Base-by-base conservation (phyloP, 495 filamentous ascomycete species). In the Penicillium flavigenum region DNA sequence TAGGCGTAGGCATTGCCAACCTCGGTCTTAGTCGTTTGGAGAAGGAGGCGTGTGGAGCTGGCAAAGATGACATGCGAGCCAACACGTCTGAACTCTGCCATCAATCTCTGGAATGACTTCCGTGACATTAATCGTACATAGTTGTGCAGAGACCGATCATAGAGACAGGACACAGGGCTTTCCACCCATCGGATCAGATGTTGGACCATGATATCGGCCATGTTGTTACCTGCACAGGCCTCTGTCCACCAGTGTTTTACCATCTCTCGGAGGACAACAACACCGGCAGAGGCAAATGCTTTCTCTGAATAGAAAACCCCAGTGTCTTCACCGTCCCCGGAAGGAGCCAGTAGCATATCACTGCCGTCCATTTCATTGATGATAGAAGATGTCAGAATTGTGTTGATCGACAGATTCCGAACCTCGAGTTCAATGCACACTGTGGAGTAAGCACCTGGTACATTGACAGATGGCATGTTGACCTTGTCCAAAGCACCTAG, bases 241-340 rank as follows among this genome's bases (percentile, higher is more conserved):
- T 98, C 92, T 0, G 86, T 83, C 92, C 93, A 97, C 95, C 95
- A 99, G 3, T 89, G 84, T 69, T 96, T 97, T 59, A 99, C 94
- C 94, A 99, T 98, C 70, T 97, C 94, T 5, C 94, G 86, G 4
- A 99, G 77, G 14, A 98, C 94, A 20, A 85, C 80, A 6, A 96
- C 86, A 36, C 92, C 90, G 10, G 93, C 92, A 52, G 91, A 91
- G 19, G 94, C 88, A 72, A 98, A 98, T 0, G 93, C 89, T 56
- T 90, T 93, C 55, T 98, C 93, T 4, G 93, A 87, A 62, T 89
- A 90, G 4, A 97, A 81, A 24, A 88, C 78, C 47, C 90, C 88
- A 0, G 80, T 69, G 12, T 72, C 77, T 54, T 86, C 83, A n/a
- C 78, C 72, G 12, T 82, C 80, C 14, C 84, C 85, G 17, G 90